phyloP scores from a whole-genome alignment of 495 filamentous ascomycete species.

The Trichoderma asperelloides region DNA sequence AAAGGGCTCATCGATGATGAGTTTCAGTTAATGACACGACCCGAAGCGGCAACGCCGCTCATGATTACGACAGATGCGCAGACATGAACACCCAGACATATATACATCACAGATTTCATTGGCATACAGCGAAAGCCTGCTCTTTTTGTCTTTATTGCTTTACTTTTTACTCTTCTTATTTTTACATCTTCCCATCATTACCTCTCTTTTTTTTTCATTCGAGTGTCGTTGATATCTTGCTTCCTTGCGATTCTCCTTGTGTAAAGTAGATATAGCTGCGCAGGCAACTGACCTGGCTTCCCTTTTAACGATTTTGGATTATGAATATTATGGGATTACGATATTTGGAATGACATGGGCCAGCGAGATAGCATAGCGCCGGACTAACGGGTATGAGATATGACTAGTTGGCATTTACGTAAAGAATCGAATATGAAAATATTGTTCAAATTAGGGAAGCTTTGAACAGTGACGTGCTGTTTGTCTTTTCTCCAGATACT shows the following conservation, averaged over 20 bases:
- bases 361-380: background rate
- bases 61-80: constrained; percentile 10
- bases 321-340: background rate
- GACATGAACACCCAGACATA: constrained; percentile 6
- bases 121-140: background rate
- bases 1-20: background rate
- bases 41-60: background rate
- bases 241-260: background rate
- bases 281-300: constrained; percentile 4
- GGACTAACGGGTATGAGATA: background rate
- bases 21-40: constrained; percentile 1
- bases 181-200: background rate
- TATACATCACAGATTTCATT: background rate
- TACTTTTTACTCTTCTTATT: background rate
- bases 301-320: background rate
- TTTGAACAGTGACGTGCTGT: background rate
- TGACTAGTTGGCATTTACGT: background rate
- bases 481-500: background rate
- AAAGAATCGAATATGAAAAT: background rate
- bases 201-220: background rate
- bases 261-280: background rate
- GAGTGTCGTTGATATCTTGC: too few species aligned
- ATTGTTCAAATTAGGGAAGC: background rate
- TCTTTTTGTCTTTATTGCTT: background rate
- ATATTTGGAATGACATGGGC: background rate